Evolutionary conservation across 192 early-diverging fungal genomes (phyloP).

Genomic region (Gryganskiella cystojenkinii): DNA sequence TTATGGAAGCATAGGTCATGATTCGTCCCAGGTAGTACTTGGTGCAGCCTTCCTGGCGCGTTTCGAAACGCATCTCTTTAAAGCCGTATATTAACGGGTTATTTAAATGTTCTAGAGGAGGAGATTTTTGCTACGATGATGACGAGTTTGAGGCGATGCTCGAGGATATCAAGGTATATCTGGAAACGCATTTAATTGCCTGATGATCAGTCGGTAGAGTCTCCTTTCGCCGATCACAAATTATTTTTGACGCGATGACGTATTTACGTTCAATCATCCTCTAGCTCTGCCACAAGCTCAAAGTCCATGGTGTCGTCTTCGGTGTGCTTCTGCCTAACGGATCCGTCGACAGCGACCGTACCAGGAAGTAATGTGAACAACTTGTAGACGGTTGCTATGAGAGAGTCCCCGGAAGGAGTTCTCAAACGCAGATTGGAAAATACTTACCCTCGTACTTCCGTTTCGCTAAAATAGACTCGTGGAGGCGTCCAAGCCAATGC

Average conservation of each 20-base stretch:
- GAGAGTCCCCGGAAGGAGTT: too few species aligned
- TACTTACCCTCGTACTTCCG: neutral
- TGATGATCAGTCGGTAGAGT: too few species aligned
- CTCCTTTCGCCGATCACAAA: too few species aligned
- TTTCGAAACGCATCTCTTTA: too few species aligned
- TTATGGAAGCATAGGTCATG: slow-evolving; percentile 68
- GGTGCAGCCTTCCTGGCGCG: too few species aligned
- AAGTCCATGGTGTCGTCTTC: slow-evolving; percentile 69
- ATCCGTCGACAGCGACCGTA: slow-evolving; percentile 61
- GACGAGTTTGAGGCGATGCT: slow-evolving; percentile 62
- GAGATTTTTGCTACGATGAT: slow-evolving; percentile 70
- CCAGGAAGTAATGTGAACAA: slow-evolving; percentile 32
- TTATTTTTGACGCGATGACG: too few species aligned
- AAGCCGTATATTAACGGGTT: too few species aligned
- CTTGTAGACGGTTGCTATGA: too few species aligned
- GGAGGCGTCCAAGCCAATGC: slow-evolving; percentile 60
- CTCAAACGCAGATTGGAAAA: neutral
- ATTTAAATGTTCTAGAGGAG: too few species aligned
- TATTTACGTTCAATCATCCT: neutral
- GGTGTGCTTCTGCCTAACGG: slow-evolving; percentile 67
- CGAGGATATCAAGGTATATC: slow-evolving; percentile 50
- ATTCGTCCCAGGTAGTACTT: slow-evolving; percentile 62
- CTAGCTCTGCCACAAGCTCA: slow-evolving; percentile 28
- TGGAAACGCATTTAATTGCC: too few species aligned
- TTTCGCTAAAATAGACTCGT: slow-evolving; percentile 45